Percentiles rank a stretch among this genome's conserved stretches.
phyloP scores from a whole-genome alignment of 2,329 filamentous ascomycete genomes.

The Aciculosporium take region DNA sequence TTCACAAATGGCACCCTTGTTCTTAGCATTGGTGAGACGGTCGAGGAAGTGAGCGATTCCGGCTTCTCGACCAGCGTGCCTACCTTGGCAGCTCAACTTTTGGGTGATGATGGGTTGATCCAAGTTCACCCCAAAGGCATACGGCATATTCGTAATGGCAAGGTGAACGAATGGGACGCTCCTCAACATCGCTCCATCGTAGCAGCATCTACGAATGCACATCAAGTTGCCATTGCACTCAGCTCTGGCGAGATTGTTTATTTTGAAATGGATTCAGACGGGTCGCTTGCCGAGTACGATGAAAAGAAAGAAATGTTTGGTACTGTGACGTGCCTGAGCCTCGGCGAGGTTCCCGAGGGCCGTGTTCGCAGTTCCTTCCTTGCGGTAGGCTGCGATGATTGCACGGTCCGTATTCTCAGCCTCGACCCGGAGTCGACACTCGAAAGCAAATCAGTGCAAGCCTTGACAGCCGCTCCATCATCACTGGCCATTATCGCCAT shows the following conservation, averaged over 20 bases:
- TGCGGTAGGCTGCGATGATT: conserved; percentile 93
- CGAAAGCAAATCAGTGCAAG: conserved; percentile 89
- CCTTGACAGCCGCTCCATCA: conserved; percentile 78
- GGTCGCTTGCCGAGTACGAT: conserved; percentile 82
- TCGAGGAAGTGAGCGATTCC: conserved; percentile 88
- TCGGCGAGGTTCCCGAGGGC: conserved; percentile 86
- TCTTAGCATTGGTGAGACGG: conserved; percentile 88
- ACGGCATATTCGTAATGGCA: conserved; percentile 65
- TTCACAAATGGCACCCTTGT: conserved; percentile 84
- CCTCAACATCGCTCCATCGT: conserved; percentile 93
- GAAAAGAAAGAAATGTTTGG: conserved; percentile 92
- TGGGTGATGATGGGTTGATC: conserved; percentile 83
- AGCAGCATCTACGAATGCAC: conserved; percentile 81
- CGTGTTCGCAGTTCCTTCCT: conserved; percentile 80
- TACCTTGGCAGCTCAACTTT: conserved; percentile 82
- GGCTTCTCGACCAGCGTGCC: conserved; percentile 81
- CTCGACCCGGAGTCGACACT: conserved; percentile 80
- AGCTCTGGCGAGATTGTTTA: conserved; percentile 96
- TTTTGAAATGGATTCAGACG: conserved; percentile 92
- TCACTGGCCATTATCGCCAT: conserved; percentile 86
- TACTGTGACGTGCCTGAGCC: conserved; percentile 85
- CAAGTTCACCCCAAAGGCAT: conserved; percentile 97
- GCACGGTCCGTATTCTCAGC: conserved; percentile 84
- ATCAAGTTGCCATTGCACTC: conserved; percentile 83
- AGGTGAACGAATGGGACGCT: conserved; percentile 83